Evolutionary conservation across 2,329 filamentous ascomycete genomes (phyloP).

Genomic region (Peltaster fructicola): DNA sequence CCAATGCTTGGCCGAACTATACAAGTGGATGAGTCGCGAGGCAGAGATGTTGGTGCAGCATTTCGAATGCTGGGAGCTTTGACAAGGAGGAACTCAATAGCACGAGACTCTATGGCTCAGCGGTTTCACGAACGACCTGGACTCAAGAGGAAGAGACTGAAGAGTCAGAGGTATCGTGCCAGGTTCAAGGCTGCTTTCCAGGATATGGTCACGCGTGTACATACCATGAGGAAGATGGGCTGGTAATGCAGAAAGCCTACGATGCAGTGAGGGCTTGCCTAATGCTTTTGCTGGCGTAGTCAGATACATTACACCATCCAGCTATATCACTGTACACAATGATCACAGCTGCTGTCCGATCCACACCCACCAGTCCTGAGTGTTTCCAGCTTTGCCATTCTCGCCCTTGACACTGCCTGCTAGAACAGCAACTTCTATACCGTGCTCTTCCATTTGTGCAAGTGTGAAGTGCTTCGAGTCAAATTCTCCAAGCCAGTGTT

Average conservation of each 20-base stretch:
- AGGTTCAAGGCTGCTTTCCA: constrained; percentile 54
- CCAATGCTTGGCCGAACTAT: constrained; percentile 25
- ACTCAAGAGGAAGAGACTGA: constrained; percentile 58
- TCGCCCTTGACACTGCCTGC: constrained; percentile 54
- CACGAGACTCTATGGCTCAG: constrained; percentile 38
- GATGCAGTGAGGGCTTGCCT: too few species aligned
- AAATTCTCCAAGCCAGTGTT: constrained; percentile 64
- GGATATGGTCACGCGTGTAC: constrained; percentile 44
- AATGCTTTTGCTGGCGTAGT: too few species aligned
- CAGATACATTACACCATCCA: too few species aligned
- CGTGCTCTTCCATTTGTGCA: constrained; percentile 64
- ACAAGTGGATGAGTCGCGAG: constrained; percentile 15
- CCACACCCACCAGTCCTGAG: constrained; percentile 82
- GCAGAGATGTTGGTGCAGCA: constrained; percentile 31
- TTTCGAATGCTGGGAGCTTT: constrained; percentile 27
- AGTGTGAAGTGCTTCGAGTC: constrained; percentile 66
- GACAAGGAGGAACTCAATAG: constrained; percentile 39
- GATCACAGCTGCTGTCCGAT: constrained; percentile 59
- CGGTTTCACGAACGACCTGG: constrained; percentile 59
- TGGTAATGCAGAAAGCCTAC: constrained; percentile 44
- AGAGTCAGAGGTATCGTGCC: constrained; percentile 48
- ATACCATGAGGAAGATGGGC: constrained; percentile 56
- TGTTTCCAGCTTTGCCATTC: constrained; percentile 48
- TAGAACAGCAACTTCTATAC: constrained; percentile 57
- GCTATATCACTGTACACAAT: too few species aligned